phyloP scores from a whole-genome alignment of 192 early-diverging fungal species.

The Coemansia sp. region DNA sequence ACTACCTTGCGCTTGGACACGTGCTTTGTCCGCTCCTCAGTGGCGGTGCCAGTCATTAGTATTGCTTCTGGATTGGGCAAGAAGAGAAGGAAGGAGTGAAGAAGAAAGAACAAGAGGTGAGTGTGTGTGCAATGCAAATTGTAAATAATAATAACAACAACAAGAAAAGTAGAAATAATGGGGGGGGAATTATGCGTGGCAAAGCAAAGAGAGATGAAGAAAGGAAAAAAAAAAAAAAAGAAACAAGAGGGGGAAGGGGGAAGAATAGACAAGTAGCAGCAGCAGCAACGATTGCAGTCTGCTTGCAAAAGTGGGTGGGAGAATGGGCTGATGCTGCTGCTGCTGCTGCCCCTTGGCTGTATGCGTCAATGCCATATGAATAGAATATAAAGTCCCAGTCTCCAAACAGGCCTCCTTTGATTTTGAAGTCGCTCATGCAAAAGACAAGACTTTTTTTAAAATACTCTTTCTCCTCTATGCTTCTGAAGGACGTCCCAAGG shows the following conservation, averaged over 20 bases:
- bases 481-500: no score
- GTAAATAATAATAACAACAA: background rate
- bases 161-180: background rate
- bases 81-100: slow-evolving; percentile 8
- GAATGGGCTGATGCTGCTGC: no score
- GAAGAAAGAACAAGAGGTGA: background rate
- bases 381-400: no score
- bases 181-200: slow-evolving; percentile 5
- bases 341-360: no score
- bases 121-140: background rate
- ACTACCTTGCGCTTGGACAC: slow-evolving; percentile 65
- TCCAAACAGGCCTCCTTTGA: no score
- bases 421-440: no score
- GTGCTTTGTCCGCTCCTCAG: background rate
- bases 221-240: slow-evolving; percentile 4
- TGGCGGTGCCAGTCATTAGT: background rate
- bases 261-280: background rate
- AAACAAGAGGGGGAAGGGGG: no score
- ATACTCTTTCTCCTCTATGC: no score
- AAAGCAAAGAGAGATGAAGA: no score
- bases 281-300: background rate
- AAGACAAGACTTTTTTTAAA: no score
- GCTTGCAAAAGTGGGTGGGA: background rate
- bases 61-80: background rate
- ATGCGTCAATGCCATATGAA: no score